phyloP scores from a whole-genome alignment of 169 alveolate species.

The Neospora caninum region DNA sequence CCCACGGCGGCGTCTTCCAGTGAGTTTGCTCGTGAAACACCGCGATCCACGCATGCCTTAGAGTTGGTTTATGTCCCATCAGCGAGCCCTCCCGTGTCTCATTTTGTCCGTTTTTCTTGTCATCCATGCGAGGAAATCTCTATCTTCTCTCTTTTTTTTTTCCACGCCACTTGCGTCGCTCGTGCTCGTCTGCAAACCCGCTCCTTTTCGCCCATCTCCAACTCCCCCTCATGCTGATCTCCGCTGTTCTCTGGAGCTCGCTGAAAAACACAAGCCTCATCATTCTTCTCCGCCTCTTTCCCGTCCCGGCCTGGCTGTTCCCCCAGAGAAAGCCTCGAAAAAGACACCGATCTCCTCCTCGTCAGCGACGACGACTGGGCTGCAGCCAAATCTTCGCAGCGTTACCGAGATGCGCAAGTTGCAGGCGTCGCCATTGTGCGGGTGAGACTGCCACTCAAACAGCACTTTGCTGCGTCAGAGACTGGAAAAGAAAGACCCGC shows the following conservation, averaged over 20 bases:
- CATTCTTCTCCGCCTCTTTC: too few relatives aligned
- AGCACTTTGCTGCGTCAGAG: too few relatives aligned
- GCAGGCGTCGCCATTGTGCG: conserved; percentile 66
- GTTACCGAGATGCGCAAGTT: conserved; percentile 60
- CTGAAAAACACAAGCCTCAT: too few relatives aligned
- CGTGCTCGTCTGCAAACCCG: too few relatives aligned
- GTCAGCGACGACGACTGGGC: conserved; percentile 7
- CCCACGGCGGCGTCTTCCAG: conserved; percentile 12
- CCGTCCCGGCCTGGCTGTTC: too few relatives aligned
- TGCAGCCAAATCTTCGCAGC: conserved; percentile 25
- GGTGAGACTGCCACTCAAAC: background rate
- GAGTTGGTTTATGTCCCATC: background rate
- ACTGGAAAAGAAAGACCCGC: too few relatives aligned
- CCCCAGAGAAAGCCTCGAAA: background rate
- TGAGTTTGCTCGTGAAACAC: background rate
- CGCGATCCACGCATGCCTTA: too few relatives aligned
- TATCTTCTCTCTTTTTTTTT: too few relatives aligned
- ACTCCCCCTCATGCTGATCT: too few relatives aligned
- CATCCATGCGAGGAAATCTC: background rate
- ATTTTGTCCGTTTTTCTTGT: background rate
- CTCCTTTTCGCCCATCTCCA: too few relatives aligned
- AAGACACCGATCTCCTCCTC: conserved; percentile 12
- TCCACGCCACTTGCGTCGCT: too few relatives aligned
- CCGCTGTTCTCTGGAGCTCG: too few relatives aligned
- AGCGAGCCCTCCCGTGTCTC: background rate